Conservation (phyloP, 2,329 filamentous ascomycete genomes). For the Penicillium psychrosexuale region DNA sequence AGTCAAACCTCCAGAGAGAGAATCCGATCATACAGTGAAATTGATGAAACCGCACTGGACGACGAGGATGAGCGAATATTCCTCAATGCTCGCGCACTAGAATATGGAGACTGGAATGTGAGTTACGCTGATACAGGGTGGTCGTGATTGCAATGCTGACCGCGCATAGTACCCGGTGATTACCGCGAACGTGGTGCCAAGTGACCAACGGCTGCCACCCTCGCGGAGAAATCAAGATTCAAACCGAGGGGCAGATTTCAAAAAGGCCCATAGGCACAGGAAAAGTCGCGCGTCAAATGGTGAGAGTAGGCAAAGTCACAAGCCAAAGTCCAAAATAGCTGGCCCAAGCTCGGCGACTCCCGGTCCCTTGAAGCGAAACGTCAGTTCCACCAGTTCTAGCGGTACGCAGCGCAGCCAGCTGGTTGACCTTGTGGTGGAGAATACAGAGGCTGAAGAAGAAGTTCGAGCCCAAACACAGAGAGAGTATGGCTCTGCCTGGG, state of each 20-base stretch:
- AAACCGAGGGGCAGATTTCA: slow-evolving; percentile 33
- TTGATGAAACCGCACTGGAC: slow-evolving; percentile 47
- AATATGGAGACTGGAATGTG: slow-evolving; percentile 81
- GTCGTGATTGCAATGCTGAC: slow-evolving; percentile 25
- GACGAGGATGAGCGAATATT: slow-evolving; percentile 49
- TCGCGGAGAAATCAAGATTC: slow-evolving; percentile 52
- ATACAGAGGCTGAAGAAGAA: slow-evolving; percentile 59
- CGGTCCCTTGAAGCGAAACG: slow-evolving; percentile 28
- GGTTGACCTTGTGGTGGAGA: slow-evolving; percentile 66
- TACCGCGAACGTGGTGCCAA: slow-evolving; percentile 71
- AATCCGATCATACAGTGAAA: slow-evolving; percentile 43
- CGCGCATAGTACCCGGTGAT: slow-evolving; percentile 79
- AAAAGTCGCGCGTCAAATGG: slow-evolving; percentile 30
- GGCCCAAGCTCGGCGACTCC: slow-evolving; percentile 24
- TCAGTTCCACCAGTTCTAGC: slow-evolving; percentile 46
- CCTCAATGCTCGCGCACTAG: slow-evolving; percentile 44
- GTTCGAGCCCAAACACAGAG: slow-evolving; percentile 61
- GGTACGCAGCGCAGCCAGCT: slow-evolving; percentile 61
- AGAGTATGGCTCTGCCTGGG: slow-evolving; percentile 61
- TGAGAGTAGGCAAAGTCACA: slow-evolving; percentile 27
- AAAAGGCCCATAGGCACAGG: slow-evolving; percentile 39
- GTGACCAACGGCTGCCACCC: slow-evolving; percentile 62
- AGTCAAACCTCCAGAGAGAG: slow-evolving; percentile 47
- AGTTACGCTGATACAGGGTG: slow-evolving; percentile 40
- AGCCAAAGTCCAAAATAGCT: slow-evolving; percentile 33